Conservation (phyloP, 2,329 filamentous ascomycete genomes). For the Fusarium globosum region DNA sequence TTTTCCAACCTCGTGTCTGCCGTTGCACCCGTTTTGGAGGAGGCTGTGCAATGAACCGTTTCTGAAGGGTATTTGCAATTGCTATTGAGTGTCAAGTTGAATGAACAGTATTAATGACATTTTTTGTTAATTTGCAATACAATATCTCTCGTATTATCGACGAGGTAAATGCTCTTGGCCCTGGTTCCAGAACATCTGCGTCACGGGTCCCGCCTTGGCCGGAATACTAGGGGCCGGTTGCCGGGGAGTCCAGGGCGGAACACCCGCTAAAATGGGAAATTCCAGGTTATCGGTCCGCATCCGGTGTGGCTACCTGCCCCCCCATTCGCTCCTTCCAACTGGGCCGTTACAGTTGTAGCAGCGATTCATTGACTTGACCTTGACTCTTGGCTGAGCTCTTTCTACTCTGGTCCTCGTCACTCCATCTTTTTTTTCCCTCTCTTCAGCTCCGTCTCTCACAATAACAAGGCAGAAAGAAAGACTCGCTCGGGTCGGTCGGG, state of each 20-base stretch:
- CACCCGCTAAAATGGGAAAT: slow-evolving; percentile 36
- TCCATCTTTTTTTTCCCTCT: slow-evolving; percentile 22
- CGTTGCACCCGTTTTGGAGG: slow-evolving; percentile 16
- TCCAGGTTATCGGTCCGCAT: slow-evolving; percentile 40
- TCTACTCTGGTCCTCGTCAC: slow-evolving; percentile 16
- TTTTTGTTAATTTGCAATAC: background rate
- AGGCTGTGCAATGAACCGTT: slow-evolving; percentile 23
- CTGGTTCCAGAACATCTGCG: slow-evolving; percentile 31
- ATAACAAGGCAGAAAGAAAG: slow-evolving; percentile 4
- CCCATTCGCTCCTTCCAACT: slow-evolving; percentile 38
- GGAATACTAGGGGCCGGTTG: slow-evolving; percentile 28
- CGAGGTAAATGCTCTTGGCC: background rate
- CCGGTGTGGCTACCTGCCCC: slow-evolving; percentile 34
- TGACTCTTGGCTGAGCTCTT: background rate
- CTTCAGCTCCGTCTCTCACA: slow-evolving; percentile 15
- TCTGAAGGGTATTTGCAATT: background rate
- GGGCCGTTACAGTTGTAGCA: slow-evolving; percentile 41
- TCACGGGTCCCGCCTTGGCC: slow-evolving; percentile 29
- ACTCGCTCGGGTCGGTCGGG: slow-evolving; percentile 9
- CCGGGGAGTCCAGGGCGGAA: slow-evolving; percentile 35
- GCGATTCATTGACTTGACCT: slow-evolving; percentile 31
- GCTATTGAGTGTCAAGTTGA: background rate
- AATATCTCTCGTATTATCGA: background rate
- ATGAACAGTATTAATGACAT: background rate
- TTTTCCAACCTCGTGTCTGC: slow-evolving; percentile 34